Percentiles rank a stretch among this genome's conserved stretches.
Conservation (phyloP, 2,329 filamentous ascomycete species). For the Trichoderma atrobrunneum region DNA sequence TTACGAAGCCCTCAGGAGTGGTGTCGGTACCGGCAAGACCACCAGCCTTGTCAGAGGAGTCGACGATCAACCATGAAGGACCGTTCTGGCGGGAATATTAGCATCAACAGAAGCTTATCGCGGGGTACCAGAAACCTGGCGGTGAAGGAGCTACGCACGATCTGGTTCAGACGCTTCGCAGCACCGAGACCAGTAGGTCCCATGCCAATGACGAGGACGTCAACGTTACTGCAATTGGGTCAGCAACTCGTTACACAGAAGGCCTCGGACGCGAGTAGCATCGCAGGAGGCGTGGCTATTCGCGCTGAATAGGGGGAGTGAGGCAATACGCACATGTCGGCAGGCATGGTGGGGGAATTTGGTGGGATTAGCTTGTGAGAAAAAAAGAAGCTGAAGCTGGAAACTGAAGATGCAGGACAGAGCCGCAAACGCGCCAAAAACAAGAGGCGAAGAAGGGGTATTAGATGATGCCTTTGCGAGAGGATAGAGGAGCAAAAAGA, state of each 20-base stretch:
- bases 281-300: neutral
- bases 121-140: slow-evolving; percentile 24
- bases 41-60: slow-evolving; percentile 86
- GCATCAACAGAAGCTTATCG: slow-evolving; percentile 23
- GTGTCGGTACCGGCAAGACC: slow-evolving; percentile 94
- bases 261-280: neutral
- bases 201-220: slow-evolving; percentile 96
- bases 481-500: slow-evolving; percentile 25
- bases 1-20: slow-evolving; percentile 94
- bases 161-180: slow-evolving; percentile 95
- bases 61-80: slow-evolving; percentile 93
- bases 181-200: slow-evolving; percentile 96
- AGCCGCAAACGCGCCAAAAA: slow-evolving; percentile 5
- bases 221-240: slow-evolving; percentile 66
- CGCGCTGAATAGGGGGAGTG: slow-evolving; percentile 13
- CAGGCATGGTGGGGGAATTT: slow-evolving; percentile 37
- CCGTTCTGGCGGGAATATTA: slow-evolving; percentile 60
- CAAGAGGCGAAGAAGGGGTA: slow-evolving; percentile 6
- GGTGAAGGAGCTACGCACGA: slow-evolving; percentile 59
- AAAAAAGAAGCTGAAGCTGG: slow-evolving; percentile 23
- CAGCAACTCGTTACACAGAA: slow-evolving; percentile 21
- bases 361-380: slow-evolving; percentile 13
- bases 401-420: slow-evolving; percentile 21
- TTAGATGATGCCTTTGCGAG: slow-evolving; percentile 26
- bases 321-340: slow-evolving; percentile 37